Evolutionary conservation across 208 protist genomes (phyloP).

Genomic region (Phytomonas francai): DNA sequence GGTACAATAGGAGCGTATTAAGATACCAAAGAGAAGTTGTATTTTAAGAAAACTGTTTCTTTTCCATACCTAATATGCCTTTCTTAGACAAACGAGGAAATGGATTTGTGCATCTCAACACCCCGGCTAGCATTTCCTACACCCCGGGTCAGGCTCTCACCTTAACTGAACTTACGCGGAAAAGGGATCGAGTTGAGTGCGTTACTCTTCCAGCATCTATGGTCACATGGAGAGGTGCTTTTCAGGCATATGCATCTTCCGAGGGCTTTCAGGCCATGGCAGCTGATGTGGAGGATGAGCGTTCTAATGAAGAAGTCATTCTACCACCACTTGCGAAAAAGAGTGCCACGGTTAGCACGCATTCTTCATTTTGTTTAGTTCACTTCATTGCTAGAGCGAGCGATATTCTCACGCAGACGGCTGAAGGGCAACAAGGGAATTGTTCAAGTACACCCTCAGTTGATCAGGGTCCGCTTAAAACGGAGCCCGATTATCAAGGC

Average conservation of each 20-base stretch:
- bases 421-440: background rate
- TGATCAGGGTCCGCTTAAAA: background rate
- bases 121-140: slow-evolving; percentile 66
- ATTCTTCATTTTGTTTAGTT: background rate
- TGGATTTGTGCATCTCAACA: slow-evolving; percentile 87
- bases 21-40: background rate
- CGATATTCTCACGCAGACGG: background rate
- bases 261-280: slow-evolving; percentile 56
- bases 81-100: slow-evolving; percentile 29
- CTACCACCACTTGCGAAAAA: slow-evolving; percentile 31
- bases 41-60: background rate
- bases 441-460: background rate
- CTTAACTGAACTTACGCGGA: slow-evolving; percentile 41
- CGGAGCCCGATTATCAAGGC: background rate
- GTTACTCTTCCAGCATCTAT: slow-evolving; percentile 45
- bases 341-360: background rate
- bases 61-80: slow-evolving; percentile 10
- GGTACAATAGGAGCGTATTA: background rate
- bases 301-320: slow-evolving; percentile 39
- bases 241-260: slow-evolving; percentile 27
- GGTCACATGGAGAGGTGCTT: slow-evolving; percentile 47
- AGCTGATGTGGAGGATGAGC: slow-evolving; percentile 55
- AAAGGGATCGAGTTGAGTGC: slow-evolving; percentile 48
- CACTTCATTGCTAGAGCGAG: background rate
- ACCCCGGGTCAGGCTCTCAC: slow-evolving; percentile 57